These are phyloP conservation scores for Curvularia hawaiiensis DNA, from an alignment of 2,329 filamentous ascomycete genomes.

Conservation along the genomic window DNA sequence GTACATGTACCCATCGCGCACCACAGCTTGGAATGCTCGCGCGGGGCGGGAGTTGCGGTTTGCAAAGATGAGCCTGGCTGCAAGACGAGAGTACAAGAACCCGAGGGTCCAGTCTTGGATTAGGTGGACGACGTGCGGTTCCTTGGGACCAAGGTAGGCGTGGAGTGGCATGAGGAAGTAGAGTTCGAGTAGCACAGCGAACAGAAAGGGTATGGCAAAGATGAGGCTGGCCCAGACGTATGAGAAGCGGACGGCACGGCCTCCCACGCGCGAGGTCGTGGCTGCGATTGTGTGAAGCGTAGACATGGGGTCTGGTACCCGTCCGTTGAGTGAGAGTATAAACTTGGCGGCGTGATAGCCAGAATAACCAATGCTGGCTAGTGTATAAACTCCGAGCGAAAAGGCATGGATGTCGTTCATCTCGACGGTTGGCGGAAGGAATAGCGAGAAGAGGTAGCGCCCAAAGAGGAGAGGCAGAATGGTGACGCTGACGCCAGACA, in stretches of 20 bases:
- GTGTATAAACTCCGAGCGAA: slow-evolving; percentile 82
- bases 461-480: slow-evolving; percentile 87
- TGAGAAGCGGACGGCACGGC: slow-evolving; percentile 58
- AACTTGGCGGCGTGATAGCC: slow-evolving; percentile 57
- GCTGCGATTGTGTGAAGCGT: slow-evolving; percentile 35
- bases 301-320: slow-evolving; percentile 37
- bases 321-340: slow-evolving; percentile 29
- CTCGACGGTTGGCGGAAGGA: slow-evolving; percentile 67
- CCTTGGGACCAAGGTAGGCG: slow-evolving; percentile 64
- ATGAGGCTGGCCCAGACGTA: slow-evolving; percentile 80
- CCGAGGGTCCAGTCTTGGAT: slow-evolving; percentile 95
- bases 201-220: slow-evolving; percentile 79
- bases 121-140: slow-evolving; percentile 76
- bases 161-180: slow-evolving; percentile 88
- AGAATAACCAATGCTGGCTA: slow-evolving; percentile 70
- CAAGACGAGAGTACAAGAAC: slow-evolving; percentile 85
- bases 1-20: slow-evolving; percentile 72
- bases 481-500: slow-evolving; percentile 83
- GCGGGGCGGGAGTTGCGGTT: slow-evolving; percentile 74
- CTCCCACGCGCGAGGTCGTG: slow-evolving; percentile 33
- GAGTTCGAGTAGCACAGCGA: slow-evolving; percentile 81
- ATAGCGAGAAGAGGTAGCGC: slow-evolving; percentile 72
- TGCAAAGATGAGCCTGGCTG: slow-evolving; percentile 69
- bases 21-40: slow-evolving; percentile 73
- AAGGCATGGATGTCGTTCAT: slow-evolving; percentile 98